Evolutionary conservation across 768 basidiomycete species (phyloP).

Genomic region (Termitomyces titanicus): DNA sequence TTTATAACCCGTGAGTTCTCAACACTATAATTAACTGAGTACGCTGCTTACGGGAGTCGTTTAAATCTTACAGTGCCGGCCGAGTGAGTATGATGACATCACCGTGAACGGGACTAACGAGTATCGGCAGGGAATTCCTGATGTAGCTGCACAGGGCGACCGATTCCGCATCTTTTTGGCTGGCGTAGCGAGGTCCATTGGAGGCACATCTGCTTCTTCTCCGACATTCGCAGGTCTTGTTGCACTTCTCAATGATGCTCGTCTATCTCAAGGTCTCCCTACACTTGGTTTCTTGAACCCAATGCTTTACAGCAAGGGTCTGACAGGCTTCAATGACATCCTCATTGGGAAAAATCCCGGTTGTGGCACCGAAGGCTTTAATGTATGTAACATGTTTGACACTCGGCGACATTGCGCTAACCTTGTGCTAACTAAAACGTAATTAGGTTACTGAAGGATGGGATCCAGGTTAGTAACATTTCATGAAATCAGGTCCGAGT

Average conservation of each 20-base stretch:
- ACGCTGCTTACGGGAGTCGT: not conserved
- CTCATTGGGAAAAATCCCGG: constrained; percentile 47
- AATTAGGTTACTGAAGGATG: constrained; percentile 46
- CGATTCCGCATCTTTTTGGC: constrained; percentile 44
- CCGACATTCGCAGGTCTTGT: constrained; percentile 62
- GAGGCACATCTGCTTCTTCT: constrained; percentile 61
- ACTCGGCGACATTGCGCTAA: not conserved
- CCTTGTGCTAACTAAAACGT: constrained; percentile 1
- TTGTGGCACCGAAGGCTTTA: constrained; percentile 62
- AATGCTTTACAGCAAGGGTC: constrained; percentile 44
- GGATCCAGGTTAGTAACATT: constrained; percentile 47
- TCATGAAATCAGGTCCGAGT: not conserved
- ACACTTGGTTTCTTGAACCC: constrained; percentile 66
- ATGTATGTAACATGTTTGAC: constrained; percentile 32
- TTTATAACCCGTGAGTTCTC: constrained; percentile 50
- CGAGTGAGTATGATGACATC: constrained; percentile 34
- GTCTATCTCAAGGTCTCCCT: constrained; percentile 37
- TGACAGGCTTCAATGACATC: constrained; percentile 50
- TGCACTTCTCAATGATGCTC: constrained; percentile 59
- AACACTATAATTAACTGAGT: not conserved
- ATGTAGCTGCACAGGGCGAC: constrained; percentile 56
- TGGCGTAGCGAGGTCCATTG: constrained; percentile 33
- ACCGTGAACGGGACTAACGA: not conserved
- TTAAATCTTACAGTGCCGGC: constrained; percentile 32
- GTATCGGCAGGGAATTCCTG: constrained; percentile 47